Conservation (phyloP, 2,329 filamentous ascomycete genomes). For the Nakataea oryzae region DNA sequence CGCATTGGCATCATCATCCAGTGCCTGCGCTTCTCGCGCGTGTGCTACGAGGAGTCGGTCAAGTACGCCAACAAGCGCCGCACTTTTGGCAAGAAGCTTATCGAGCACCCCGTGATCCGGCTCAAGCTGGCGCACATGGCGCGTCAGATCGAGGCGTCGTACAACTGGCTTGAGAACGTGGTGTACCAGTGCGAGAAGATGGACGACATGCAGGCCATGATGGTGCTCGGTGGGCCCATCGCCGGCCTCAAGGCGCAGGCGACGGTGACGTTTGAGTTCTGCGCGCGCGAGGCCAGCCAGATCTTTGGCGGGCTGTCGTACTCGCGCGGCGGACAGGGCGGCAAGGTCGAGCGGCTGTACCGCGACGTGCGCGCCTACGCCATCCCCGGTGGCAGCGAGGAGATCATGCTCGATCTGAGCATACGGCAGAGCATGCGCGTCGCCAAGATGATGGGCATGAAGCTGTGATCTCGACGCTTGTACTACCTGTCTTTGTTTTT, state of each 20-base stretch:
- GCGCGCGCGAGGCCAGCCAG: constrained; percentile 89
- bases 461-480: constrained; percentile 49
- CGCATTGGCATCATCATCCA: constrained; percentile 98
- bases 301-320: constrained; percentile 95
- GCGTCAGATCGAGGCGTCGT: constrained; percentile 92
- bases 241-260: constrained; percentile 88
- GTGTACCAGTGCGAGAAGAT: constrained; percentile 90
- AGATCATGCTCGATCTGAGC: constrained; percentile 97
- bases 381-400: constrained; percentile 89
- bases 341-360: constrained; percentile 89
- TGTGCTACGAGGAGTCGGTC: constrained; percentile 93
- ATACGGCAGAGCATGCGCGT: constrained; percentile 74
- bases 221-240: constrained; percentile 89
- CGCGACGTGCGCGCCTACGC: constrained; percentile 93
- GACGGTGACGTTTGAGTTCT: constrained; percentile 94
- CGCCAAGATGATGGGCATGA: constrained; percentile 89
- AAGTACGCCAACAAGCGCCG: constrained; percentile 96
- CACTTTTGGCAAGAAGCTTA: constrained; percentile 93
- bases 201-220: constrained; percentile 90
- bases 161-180: constrained; percentile 92
- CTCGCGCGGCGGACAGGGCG: constrained; percentile 86
- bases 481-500: background rate
- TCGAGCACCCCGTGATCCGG: constrained; percentile 93
- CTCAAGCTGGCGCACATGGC: constrained; percentile 98
- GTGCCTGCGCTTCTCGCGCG: constrained; percentile 85